Evolutionary conservation across 345 rosid genomes (phyloP).

Genomic region (Trapa bicornis): DNA sequence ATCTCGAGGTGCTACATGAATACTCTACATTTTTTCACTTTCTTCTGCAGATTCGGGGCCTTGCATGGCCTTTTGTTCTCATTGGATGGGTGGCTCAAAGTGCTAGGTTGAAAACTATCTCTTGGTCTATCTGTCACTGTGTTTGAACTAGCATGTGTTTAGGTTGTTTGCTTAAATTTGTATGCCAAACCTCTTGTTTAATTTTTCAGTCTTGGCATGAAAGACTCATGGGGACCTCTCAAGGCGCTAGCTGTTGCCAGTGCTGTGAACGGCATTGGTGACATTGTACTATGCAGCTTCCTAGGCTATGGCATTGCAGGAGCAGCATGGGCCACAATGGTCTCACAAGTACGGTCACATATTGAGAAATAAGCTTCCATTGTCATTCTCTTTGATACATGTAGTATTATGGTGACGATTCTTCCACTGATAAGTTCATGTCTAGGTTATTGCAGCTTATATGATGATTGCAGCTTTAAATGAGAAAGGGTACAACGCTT

Average conservation of each 20-base stretch:
- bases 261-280: slow-evolving; percentile 64
- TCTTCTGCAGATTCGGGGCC: slow-evolving; percentile 60
- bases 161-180: not conserved
- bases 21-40: not conserved
- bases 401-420: not conserved
- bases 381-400: not conserved
- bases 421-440: slow-evolving; percentile 10
- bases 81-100: slow-evolving; percentile 92
- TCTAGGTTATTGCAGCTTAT: slow-evolving; percentile 62
- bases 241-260: slow-evolving; percentile 75
- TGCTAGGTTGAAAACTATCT: slow-evolving; percentile 52
- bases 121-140: not conserved
- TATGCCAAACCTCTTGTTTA: not conserved
- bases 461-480: slow-evolving; percentile 74
- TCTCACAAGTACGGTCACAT: slow-evolving; percentile 53
- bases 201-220: slow-evolving; percentile 78
- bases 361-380: not conserved
- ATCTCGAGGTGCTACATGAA: not conserved
- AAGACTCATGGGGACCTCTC: slow-evolving; percentile 95
- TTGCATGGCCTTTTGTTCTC: slow-evolving; percentile 90
- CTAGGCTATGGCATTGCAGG: slow-evolving; percentile 84
- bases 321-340: slow-evolving; percentile 97
- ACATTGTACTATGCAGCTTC: slow-evolving; percentile 56
- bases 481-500: slow-evolving; percentile 59
- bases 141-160: not conserved